Evolutionary conservation across 2,329 filamentous ascomycete species (phyloP), one percentile per base, ranked within the genome.

Genomic region (Fusarium liriodendri): DNA sequence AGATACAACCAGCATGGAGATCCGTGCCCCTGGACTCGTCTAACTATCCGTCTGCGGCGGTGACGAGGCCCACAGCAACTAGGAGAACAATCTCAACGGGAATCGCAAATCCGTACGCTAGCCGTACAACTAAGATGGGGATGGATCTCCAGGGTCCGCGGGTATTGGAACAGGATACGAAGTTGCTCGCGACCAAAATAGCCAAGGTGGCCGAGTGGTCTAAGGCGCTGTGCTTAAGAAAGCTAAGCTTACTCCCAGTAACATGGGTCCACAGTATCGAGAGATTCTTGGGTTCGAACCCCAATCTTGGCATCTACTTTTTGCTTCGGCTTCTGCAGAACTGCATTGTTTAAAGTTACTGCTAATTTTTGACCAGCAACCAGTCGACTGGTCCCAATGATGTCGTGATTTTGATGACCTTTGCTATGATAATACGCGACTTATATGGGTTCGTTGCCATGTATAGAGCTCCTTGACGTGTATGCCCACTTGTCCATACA

Each of bases 1-100:
- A 11, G 22, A 20, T 33, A 38, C n/a, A n/a, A n/a, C n/a, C n/a
- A n/a, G 63, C 7, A 25, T 47, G 9, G 61, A 60, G 22, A 61
- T 66, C 54, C 58, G 47, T 37, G 66, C 54, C 16, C 38, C 62
- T 16, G 32, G 58, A 16, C 27, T 62, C 9, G 62, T 60, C 42
- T 58, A 35, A 35, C 22, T 42, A 6, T 38, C 57, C 4, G 33
- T 64, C 16, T 62, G 62, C n/a, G n/a, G n/a, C n/a, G n/a, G n/a
- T n/a, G n/a, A n/a, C n/a, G n/a, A n/a, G 59, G 52, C 69, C 32
- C 54, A 69, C 22, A 25, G 9, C 25, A 50, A 71, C 35, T 40
- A 35, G 54, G 42, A 45, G 10, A 60, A 54, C 11, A 54, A 47
- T 14, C 35, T n/a, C 16, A 27, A 42, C 29, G 58, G 29, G 7